Evolutionary conservation across 2,329 filamentous ascomycete species (phyloP).

Genomic region (Alternaria conjuncta): DNA sequence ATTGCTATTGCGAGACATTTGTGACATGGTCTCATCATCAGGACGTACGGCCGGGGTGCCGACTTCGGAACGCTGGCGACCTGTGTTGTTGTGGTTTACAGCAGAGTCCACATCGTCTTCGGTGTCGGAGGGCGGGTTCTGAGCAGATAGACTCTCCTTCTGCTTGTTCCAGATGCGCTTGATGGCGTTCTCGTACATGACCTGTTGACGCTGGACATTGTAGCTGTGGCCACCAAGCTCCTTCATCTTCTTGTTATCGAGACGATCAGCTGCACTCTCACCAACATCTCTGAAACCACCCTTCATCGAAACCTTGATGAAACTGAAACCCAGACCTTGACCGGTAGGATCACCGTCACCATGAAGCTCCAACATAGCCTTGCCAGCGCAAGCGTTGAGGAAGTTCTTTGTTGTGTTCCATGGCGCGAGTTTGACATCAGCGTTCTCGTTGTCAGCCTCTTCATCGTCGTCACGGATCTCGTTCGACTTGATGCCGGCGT

Average conservation of each 20-base stretch:
- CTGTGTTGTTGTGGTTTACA: constrained; percentile 49
- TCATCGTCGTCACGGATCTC: constrained; percentile 69
- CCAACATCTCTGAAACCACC: constrained; percentile 92
- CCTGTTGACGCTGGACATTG: constrained; percentile 94
- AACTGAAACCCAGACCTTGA: constrained; percentile 92
- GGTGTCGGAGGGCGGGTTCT: constrained; percentile 75
- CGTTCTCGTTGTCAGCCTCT: constrained; percentile 71
- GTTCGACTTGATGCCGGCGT: constrained; percentile 81
- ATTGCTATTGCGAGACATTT: constrained; percentile 55
- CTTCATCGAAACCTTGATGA: constrained; percentile 98
- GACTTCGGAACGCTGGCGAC: constrained; percentile 65
- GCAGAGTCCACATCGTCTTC: constrained; percentile 68
- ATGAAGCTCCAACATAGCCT: constrained; percentile 95
- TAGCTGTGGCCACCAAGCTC: constrained; percentile 88
- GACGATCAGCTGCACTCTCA: constrained; percentile 85
- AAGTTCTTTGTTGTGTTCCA: constrained; percentile 99
- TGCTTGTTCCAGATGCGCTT: constrained; percentile 92
- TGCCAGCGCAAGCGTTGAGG: constrained; percentile 88
- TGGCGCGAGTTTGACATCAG: constrained; percentile 88
- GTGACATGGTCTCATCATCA: constrained; percentile 72
- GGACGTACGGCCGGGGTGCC: constrained; percentile 62
- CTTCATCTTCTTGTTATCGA: constrained; percentile 75
- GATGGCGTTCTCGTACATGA: constrained; percentile 90
- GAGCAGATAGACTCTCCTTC: constrained; percentile 76
- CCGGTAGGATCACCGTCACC: constrained; percentile 95